Percentiles rank a stretch among this genome's conserved stretches.
phyloP scores from a whole-genome alignment of 345 rosid genomes.

The Eutrema heterophyllum region DNA sequence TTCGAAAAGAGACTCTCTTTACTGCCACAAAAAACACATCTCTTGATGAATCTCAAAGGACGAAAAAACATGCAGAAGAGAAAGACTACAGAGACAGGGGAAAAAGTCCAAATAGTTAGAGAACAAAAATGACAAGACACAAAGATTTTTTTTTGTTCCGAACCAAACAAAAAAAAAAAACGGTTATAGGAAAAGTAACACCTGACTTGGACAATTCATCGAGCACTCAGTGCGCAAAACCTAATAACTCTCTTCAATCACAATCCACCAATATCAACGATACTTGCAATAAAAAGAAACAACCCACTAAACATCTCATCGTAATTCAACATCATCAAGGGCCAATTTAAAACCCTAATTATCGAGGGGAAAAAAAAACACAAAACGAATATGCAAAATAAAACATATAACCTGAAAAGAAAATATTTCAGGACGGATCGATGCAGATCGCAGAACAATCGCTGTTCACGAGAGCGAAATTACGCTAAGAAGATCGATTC shows the following conservation, averaged over 20 bases:
- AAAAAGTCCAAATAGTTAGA: conserved; percentile 19
- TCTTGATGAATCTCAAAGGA: conserved; percentile 22
- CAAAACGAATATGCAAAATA: not conserved
- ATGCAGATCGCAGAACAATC: conserved; percentile 5
- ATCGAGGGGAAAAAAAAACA: not conserved
- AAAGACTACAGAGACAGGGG: not conserved
- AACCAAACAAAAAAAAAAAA: not conserved
- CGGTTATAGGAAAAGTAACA: not conserved
- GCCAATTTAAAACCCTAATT: conserved; percentile 2
- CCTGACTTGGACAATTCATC: conserved; percentile 31
- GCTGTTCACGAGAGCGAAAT: conserved; percentile 18
- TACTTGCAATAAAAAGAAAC: not conserved
- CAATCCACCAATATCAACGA: not conserved
- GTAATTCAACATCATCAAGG: not conserved
- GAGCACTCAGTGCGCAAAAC: conserved; percentile 31
- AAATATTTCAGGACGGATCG: not conserved
- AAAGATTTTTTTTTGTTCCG: not conserved
- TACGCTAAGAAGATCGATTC: conserved; percentile 11
- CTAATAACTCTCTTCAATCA: conserved; percentile 14
- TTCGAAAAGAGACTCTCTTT: conserved; percentile 3
- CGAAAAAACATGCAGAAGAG: conserved; percentile 1
- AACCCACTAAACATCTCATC: conserved; percentile 2
- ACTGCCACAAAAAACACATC: conserved; percentile 11
- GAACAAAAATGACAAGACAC: conserved; percentile 29
- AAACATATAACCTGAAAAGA: not conserved